Evolutionary conservation across 83 land plant species (phyloP), one percentile per base, ranked within the genome.

Genomic region (Picea abies): DNA sequence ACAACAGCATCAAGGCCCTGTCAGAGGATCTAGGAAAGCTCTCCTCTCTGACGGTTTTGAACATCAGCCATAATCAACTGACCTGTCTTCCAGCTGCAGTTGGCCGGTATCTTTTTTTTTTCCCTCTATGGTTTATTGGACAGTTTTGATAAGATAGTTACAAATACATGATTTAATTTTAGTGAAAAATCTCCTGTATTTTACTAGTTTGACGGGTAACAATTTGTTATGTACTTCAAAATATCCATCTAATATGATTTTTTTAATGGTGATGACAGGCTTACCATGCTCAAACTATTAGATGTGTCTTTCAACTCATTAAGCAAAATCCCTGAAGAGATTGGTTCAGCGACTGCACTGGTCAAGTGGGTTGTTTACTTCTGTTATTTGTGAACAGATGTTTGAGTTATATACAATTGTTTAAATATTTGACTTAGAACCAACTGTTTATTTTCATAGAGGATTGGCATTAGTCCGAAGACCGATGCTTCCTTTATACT

Each of bases 51-150:
- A 78, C 89, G 41, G 90, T 95, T 69, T 83, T 97, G 70, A 97
- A 97, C 84, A 78, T 95, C 63, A 95, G 99, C 67, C 92, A 97
- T 81, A 97, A 95, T 81, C 92, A 89, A 81, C 89, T 95, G 60
- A 65, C 89, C 16, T 86, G 84, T 35, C 94, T 97, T 52, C 99
- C 98, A 44, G 87, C 92, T 66, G 93, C 95, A 7, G 86, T 97
- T 35, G 96, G 97, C 85, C 90, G 90, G 99, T 97, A 85, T 84
- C 93, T 78, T 35, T 5, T 82, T 5, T 82, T 19, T 44, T 15
- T 6, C n/a, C 73, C 56, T 77, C 15, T 66, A 10, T 80, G 20
- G 3, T 60, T 22, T 15, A 52, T 79, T 60, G 29, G 14, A 49
- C 17, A 10, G 25, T 60, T 79, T 19, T 79, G 65, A 23, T 22